These are phyloP conservation scores for Yamagishiella unicocca DNA, from an alignment of 139 green algal genomes.

Conservation along the genomic window DNA sequence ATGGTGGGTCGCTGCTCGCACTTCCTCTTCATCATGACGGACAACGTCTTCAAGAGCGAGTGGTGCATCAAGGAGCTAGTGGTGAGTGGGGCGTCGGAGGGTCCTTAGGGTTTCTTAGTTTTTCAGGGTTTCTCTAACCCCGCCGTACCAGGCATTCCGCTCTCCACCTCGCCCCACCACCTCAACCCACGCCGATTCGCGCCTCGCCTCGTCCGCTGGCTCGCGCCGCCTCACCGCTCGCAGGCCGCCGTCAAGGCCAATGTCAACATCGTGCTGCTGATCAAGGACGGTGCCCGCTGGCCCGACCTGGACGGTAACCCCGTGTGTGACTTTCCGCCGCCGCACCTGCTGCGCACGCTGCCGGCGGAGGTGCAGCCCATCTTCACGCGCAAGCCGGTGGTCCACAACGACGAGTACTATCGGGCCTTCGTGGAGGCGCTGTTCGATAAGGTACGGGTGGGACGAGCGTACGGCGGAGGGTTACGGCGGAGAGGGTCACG, in stretches of 20 bases:
- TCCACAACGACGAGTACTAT: constrained; percentile 56
- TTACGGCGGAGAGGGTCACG: background rate
- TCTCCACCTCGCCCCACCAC: background rate
- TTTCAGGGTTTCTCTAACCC: background rate
- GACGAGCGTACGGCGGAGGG: background rate
- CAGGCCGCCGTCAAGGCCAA: constrained; percentile 35
- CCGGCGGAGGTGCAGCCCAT: constrained; percentile 42
- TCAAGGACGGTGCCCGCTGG: constrained; percentile 51
- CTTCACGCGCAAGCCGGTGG: constrained; percentile 40
- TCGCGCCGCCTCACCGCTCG: background rate
- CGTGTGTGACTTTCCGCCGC: constrained; percentile 42
- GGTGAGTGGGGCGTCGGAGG: background rate
- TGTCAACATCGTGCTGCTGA: constrained; percentile 44
- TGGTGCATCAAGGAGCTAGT: constrained; percentile 48
- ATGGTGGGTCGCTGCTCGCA: constrained; percentile 37
- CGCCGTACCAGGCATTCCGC: background rate
- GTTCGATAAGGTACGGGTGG: constrained; percentile 35
- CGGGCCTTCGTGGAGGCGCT: constrained; percentile 44
- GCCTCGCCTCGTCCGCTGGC: too few species aligned
- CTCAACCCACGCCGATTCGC: too few species aligned
- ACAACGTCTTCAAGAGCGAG: constrained; percentile 54
- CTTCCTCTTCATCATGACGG: constrained; percentile 51
- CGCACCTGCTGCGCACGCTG: constrained; percentile 45
- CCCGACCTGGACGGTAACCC: constrained; percentile 38
- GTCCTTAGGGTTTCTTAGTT: too few species aligned